Evolutionary conservation across 169 alveolate genomes (phyloP), one percentile per base, ranked within the genome.

Genomic region (Plasmodium gallinaceum): DNA sequence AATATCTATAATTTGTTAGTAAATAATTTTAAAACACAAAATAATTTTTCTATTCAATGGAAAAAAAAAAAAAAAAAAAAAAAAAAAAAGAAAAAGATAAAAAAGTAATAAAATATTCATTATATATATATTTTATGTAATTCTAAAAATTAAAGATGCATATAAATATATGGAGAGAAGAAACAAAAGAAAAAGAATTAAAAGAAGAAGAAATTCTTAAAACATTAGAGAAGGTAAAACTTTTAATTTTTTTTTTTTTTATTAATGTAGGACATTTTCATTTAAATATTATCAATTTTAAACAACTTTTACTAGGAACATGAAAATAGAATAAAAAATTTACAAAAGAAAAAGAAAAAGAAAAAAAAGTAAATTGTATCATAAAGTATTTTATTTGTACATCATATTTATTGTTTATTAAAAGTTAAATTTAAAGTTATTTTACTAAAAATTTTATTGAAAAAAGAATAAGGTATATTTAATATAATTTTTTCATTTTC

Each of bases 161-260:
- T 57, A 20, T 85, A 43, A 52, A 70, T 51, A 70, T 71, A 75
- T 85, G 92, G 92, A 85, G 70, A 46, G 87, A 85, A 18, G 76
- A 85, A 85, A 60, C 69, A 85, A 69, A 61, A 46, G 46, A 70
- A 20, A 85, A 85, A 39, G 87, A 85, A 65, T 12, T 26, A 65
- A 57, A 70, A n/a, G 78, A 85, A 60, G 78, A 70, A 16, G 87
- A 60, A 70, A 85, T 85, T 51, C 76, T 39, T 37, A 86, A 85
- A 70, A 37, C 85, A 10, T 69, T 85, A 74, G 92, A 85, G 43
- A 85, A 85, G 87, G 92, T 85, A 76, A 2, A 48, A 32, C 20
- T 8, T 18, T 14, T 20, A 39, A 22, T 18, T 42, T 57, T 39
- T 26, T 3, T 45, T 16, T 75, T 62, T 37, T 60, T 62, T 52